Base-by-base conservation (phyloP, 2,329 filamentous ascomycete species). In the Orbilia ellipsospora region DNA sequence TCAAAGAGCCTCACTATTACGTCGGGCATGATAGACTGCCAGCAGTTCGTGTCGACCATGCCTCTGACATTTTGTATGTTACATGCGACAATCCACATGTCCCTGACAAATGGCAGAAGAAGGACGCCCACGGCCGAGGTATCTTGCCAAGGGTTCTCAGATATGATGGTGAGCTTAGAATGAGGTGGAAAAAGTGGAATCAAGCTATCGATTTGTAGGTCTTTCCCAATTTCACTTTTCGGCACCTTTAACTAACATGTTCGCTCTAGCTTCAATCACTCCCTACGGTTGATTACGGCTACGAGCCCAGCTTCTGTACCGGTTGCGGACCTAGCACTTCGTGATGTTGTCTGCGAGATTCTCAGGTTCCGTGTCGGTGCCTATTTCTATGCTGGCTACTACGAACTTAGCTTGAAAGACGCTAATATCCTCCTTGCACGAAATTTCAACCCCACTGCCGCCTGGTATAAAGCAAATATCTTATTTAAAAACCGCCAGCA, bases 1-100 rank as follows among this genome's bases (percentile, higher is more conserved):
- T 75, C 59, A 75, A 69, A 31, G 72, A 75, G n/a, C 72, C 72
- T 4, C 42, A 63, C 7, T 75, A 64, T 16, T 69, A 69, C 13
- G 28, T 26, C 23, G 60, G 51, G 15, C 61, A 65, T n/a, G 72
- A 68, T 23, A 28, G 36, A 16, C 23, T 75, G 10, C 59, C 57
- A 4, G 64, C 72, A 44, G 55, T 75, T 16, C 64, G 72, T 3
- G 55, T 75, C 6, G 72, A 75, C 40, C 72, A 75, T 31, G 20
- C 59, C 7, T 54, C 54, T 13, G 72, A 75, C 56, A 69, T 75
- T 36, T 16, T 18, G 52, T 75, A 69, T 26, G 20, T 75, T 36
- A 69, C 56, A 59, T 56, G 60, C n/a, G 42, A 69, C 26, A 48
- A 75, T n/a, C 52, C 31, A 3, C 54, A 69, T 12, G 62, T 75